These are phyloP conservation scores for Penicillium italicum DNA, from an alignment of 2,329 filamentous ascomycete genomes.

Conservation along the genomic window DNA sequence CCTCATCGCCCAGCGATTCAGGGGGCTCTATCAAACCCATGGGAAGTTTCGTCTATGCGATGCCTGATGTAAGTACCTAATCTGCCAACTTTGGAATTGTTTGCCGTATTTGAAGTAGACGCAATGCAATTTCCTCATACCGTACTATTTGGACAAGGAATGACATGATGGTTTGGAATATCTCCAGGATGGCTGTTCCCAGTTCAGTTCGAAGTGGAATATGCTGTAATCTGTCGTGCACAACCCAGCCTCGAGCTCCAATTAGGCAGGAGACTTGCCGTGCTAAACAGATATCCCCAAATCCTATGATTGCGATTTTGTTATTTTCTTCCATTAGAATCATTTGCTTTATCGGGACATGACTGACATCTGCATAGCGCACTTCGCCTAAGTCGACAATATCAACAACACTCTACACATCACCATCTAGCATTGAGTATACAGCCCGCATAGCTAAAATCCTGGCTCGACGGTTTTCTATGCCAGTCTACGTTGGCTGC, in stretches of 20 bases:
- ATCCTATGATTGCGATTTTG: not conserved
- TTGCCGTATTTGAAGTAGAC: not conserved
- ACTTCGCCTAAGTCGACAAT: slow-evolving; percentile 53
- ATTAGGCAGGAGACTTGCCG: not conserved
- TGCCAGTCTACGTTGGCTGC: slow-evolving; percentile 85
- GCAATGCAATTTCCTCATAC: not conserved
- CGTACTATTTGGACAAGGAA: not conserved
- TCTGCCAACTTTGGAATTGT: not conserved
- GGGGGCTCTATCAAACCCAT: slow-evolving; percentile 51
- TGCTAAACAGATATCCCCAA: not conserved
- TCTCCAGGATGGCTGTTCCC: not conserved
- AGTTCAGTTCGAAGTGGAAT: not conserved
- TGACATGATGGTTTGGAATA: not conserved
- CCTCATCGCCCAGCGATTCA: slow-evolving; percentile 47
- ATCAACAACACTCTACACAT: slow-evolving; percentile 71
- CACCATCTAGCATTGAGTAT: slow-evolving; percentile 77
- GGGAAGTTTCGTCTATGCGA: slow-evolving; percentile 89
- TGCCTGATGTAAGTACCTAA: slow-evolving; percentile 69
- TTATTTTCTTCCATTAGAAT: not conserved
- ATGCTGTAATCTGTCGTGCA: not conserved
- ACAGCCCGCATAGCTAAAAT: slow-evolving; percentile 80
- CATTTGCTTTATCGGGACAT: not conserved
- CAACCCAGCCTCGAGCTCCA: not conserved
- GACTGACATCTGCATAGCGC: slow-evolving; percentile 30
- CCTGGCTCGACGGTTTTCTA: slow-evolving; percentile 66